Base-by-base conservation (phyloP, 441 rosid species). In the Hura crepitans region DNA sequence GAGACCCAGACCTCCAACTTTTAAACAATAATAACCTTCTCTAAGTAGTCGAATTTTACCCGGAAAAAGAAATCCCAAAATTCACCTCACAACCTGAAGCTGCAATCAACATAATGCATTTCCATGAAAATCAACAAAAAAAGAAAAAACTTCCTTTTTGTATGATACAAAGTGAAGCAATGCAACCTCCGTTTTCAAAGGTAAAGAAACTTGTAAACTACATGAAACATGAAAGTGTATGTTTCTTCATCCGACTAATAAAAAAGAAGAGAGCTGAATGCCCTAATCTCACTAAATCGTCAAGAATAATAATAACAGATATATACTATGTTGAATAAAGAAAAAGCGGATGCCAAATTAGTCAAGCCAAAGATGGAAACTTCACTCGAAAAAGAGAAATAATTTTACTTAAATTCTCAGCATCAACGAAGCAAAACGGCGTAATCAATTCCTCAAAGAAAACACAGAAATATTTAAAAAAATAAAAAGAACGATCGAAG, bases 1-100 rank as follows among this genome's bases (percentile, higher is more conserved):
- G 92, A 93, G 91, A 88, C 79, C 91, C 79, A 82, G 84, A 81
- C 79, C 83, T 84, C 79, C 81, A 74, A 80, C 81, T 75, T 80
- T 77, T 79, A 79, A 83, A 86, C 84, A 84, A 81, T 77, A 85
- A 85, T 75, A 85, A 81, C 90, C 86, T 75, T 82, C 81, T 73
- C 83, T 81, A 85, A 78, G 82, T 78, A 77, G 77, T 76, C 45
- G 77, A 79, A 76, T 79, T 74, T 77, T 80, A 83, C 79, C 86
- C 78, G 72, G 68, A 80, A 73, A 77, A 74, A 59, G 70, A 62
- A 71, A 65, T 77, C 78, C 75, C 70, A 45, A 64, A 77, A 47
- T 74, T 75, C 79, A 80, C 85, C 85, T 76, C 76, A 70, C 79
- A 80, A 78, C 56, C 79, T 79, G 72, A 66, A 82, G 85, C 97